A percentile compares a stretch with the other conserved stretches of the same genome.
phyloP scores from a whole-genome alignment of 306 rosid species.

The Adenanthera pavonina region DNA sequence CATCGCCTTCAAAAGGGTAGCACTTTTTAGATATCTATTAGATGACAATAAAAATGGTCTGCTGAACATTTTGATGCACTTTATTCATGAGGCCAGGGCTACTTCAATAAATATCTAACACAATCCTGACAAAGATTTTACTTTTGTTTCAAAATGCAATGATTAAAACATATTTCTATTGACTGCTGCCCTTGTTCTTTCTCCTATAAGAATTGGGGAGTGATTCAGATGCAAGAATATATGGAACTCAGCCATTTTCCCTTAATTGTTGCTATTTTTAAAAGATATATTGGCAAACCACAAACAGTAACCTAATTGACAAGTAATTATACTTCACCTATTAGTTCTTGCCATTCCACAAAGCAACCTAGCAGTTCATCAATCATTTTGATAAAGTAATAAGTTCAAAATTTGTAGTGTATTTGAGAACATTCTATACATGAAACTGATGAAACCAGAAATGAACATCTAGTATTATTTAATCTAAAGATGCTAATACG shows the following conservation, averaged over 20 bases:
- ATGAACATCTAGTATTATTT: neutral
- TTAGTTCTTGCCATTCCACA: neutral
- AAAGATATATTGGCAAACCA: neutral
- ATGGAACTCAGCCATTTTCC: neutral
- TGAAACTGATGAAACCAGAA: neutral
- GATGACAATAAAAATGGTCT: neutral
- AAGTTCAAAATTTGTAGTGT: neutral
- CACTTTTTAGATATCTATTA: neutral
- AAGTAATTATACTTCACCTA: neutral
- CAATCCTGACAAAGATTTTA: neutral
- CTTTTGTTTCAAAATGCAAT: neutral
- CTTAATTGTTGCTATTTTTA: slow-evolving; percentile 19
- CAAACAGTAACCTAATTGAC: slow-evolving; percentile 11
- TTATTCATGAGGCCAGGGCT: neutral
- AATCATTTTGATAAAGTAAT: neutral
- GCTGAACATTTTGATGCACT: neutral
- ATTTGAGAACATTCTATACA: too few relatives aligned
- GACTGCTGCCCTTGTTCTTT: too few relatives aligned
- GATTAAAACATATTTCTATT: too few relatives aligned
- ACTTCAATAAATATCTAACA: neutral
- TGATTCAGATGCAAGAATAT: slow-evolving; percentile 15
- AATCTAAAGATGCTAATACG: neutral
- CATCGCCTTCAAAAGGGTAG: too few relatives aligned
- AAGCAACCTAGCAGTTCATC: slow-evolving; percentile 2
- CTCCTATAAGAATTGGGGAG: neutral